Base-by-base conservation (phyloP, 2,329 filamentous ascomycete species). In the Phoma sp. region DNA sequence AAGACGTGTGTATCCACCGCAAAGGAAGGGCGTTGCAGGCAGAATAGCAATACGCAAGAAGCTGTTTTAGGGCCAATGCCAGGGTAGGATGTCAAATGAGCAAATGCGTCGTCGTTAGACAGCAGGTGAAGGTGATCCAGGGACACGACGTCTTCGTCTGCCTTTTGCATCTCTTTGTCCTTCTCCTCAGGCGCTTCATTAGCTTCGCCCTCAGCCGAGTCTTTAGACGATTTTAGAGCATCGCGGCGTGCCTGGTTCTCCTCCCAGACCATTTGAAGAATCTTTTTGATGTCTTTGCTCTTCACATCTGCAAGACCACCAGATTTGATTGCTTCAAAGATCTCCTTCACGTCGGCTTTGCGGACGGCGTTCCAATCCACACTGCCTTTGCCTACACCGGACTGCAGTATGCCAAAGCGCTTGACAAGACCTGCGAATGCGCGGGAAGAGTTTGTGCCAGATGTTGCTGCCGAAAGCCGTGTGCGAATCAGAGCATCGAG, bases 281-380 rank as follows among this genome's bases (percentile, higher is more conserved):
- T 91, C 13, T 76, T 75, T 70, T 93, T 91, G 66, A 96, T 90
- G 60, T 87, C 80, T 47, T 82, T 86, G 55, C 85, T 87, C 73
- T 93, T 95, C 13, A 80, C 79, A n/a, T 83, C 82, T 2, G 86
- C 88, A 2, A 93, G 78, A 0, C 91, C 91, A 8, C 89, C 90
- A 7, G 77, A 75, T 61, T 85, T 86, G 66, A 95, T 91, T 0
- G 89, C 84, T 45, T 87, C 77, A 40, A 83, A 84, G n/a, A 95
- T 78, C 5, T 88, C 83, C 35, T 82, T 78, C 4, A 83, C 69
- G 1, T 83, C 72, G 1, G 86, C 84, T 24, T 77, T 72, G 22
- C 86, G 83, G 1, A 93, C 87, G 8, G 84, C 85, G 61, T 91
- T 84, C 88, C 89, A 93, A 68, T 92, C 79, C 7, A 92, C 87